Percentiles rank a stretch among this genome's conserved stretches.
phyloP scores from a whole-genome alignment of 768 basidiomycete genomes.

The Russula sp. region DNA sequence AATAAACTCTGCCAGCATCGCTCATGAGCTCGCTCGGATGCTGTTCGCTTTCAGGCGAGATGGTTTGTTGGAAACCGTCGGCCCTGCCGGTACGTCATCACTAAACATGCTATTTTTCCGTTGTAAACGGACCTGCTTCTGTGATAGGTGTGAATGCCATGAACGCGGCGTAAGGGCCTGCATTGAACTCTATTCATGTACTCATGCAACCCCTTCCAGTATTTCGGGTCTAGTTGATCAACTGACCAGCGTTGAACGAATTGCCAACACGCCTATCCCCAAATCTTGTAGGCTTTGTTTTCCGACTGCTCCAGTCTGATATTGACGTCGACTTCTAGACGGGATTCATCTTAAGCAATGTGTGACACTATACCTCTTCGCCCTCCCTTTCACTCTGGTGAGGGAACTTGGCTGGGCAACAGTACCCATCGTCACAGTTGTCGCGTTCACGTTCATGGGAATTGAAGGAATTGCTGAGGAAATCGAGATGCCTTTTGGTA shows the following conservation, averaged over 20 bases:
- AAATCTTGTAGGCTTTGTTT: constrained; percentile 49
- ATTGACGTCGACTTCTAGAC: constrained; percentile 39
- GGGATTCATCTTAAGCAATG: constrained; percentile 93
- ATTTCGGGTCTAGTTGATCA: constrained; percentile 81
- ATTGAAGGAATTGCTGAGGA: constrained; percentile 95
- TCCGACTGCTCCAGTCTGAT: background rate
- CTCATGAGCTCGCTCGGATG: constrained; percentile 66
- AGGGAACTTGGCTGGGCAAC: constrained; percentile 78
- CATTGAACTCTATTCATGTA: background rate
- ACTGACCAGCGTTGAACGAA: constrained; percentile 82
- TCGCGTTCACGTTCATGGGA: constrained; percentile 89
- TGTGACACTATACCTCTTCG: constrained; percentile 87
- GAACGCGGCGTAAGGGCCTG: constrained; percentile 49
- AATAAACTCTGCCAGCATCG: constrained; percentile 45
- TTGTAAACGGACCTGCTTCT: background rate
- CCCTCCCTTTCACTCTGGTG: constrained; percentile 82
- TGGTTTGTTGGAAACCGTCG: constrained; percentile 82
- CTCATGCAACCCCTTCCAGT: constrained; percentile 32
- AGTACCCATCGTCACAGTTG: constrained; percentile 78
- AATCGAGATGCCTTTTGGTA: constrained; percentile 94
- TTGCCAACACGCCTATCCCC: constrained; percentile 83
- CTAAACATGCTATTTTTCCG: background rate
- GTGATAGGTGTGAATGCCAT: constrained; percentile 67
- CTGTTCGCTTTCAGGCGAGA: constrained; percentile 73
- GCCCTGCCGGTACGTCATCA: constrained; percentile 63